Evolutionary conservation across 2,329 filamentous ascomycete species (phyloP).

Genomic region (Penicillium digitatum): DNA sequence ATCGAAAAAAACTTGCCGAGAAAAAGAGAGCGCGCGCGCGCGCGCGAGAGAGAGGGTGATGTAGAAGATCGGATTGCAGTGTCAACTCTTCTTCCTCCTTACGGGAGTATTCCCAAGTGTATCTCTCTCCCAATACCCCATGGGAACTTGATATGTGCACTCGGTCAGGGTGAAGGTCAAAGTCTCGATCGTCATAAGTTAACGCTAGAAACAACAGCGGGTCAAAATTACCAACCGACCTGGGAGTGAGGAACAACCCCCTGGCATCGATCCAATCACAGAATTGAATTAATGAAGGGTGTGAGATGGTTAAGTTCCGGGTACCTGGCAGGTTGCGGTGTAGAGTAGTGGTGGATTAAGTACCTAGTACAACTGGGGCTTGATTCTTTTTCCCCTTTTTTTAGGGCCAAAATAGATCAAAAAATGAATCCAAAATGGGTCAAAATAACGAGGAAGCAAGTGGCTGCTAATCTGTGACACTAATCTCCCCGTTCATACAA

Average conservation of each 20-base stretch:
- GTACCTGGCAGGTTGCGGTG: conserved; percentile 11
- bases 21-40: no score
- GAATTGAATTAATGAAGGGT: conserved; percentile 6
- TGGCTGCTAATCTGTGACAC: conserved; percentile 28
- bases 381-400: conserved; percentile 9
- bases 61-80: background rate
- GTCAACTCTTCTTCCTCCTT: no score
- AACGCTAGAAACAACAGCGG: conserved; percentile 5
- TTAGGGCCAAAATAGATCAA: conserved; percentile 6
- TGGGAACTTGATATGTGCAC: background rate
- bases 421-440: background rate
- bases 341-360: background rate
- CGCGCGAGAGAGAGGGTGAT: background rate
- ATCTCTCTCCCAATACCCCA: no score
- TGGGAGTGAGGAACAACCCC: background rate
- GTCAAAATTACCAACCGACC: conserved; percentile 4
- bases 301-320: conserved; percentile 9
- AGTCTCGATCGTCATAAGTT: background rate
- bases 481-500: conserved; percentile 43
- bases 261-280: conserved; percentile 13
- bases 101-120: no score
- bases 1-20: no score
- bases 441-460: background rate
- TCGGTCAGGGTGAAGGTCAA: background rate
- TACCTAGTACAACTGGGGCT: conserved; percentile 5